phyloP scores from a whole-genome alignment of 305 asterid genomes.

The Withania somnifera region DNA sequence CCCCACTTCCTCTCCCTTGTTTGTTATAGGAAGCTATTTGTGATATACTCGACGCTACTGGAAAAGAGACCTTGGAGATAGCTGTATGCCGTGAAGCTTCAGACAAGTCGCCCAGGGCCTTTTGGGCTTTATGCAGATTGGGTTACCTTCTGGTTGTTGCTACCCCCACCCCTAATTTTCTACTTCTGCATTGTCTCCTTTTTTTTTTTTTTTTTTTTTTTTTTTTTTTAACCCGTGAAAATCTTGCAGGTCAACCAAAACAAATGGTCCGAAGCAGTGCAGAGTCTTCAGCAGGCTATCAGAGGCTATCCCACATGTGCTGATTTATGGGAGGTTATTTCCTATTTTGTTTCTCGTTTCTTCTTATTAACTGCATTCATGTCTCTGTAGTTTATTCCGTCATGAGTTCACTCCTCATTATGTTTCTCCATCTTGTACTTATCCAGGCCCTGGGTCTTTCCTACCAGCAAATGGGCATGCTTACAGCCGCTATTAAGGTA shows the following conservation, averaged over 20 bases:
- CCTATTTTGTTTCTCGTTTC: neutral
- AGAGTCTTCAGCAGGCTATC: conserved; percentile 86
- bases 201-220: no score
- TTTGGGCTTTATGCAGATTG: conserved; percentile 87
- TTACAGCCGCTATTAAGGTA: conserved; percentile 95
- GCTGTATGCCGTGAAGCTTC: conserved; percentile 75
- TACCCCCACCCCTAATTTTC: neutral
- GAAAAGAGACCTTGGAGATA: conserved; percentile 76
- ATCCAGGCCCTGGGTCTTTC: conserved; percentile 83
- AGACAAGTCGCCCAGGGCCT: conserved; percentile 79
- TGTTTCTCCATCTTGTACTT: conserved; percentile 15
- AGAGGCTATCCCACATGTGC: conserved; percentile 84
- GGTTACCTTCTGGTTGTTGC: conserved; percentile 75
- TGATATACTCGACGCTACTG: conserved; percentile 58
- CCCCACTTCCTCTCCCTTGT: no score
- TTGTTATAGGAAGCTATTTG: conserved; percentile 81
- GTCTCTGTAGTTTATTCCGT: neutral
- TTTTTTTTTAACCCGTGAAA: no score
- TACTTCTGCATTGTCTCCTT: neutral
- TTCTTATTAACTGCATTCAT: neutral
- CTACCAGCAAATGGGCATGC: conserved; percentile 91
- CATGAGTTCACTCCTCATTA: neutral
- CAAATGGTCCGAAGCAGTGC: conserved; percentile 93
- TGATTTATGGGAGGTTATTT: conserved; percentile 88
- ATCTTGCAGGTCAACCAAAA: conserved; percentile 57